Percentiles rank a stretch among this genome's conserved stretches.
Evolutionary conservation across 306 rosid species (phyloP).

Genomic region (Medicago lupulina): DNA sequence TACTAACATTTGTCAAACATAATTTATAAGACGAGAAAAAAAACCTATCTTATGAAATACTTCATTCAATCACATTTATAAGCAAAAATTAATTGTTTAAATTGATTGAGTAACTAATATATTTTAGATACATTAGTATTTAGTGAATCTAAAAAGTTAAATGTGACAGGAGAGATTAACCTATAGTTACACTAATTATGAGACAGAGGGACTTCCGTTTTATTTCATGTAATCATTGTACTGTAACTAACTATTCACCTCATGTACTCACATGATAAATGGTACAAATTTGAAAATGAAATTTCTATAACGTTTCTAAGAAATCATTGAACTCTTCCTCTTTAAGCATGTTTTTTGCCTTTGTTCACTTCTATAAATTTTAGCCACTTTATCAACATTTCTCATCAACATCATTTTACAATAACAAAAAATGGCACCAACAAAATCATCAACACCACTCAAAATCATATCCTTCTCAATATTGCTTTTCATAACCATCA

Average conservation of each 20-base stretch:
- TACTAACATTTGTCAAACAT: too few species aligned
- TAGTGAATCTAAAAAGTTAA: too few species aligned
- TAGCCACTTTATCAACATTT: not conserved
- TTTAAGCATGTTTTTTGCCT: not conserved
- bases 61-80: too few species aligned
- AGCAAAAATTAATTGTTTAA: too few species aligned
- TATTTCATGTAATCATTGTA: too few species aligned
- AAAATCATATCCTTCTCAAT: conserved; percentile 18
- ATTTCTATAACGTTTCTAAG: not conserved
- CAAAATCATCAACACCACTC: conserved; percentile 11
- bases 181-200: too few species aligned
- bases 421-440: conserved; percentile 30
- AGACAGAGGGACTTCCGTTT: too few species aligned
- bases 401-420: not conserved
- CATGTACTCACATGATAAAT: not conserved
- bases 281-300: not conserved
- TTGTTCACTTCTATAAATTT: conserved; percentile 28
- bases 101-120: too few species aligned
- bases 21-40: too few species aligned
- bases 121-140: too few species aligned
- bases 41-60: too few species aligned
- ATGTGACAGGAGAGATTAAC: too few species aligned
- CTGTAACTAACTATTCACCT: not conserved
- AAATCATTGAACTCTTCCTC: not conserved
- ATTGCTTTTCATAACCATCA: conserved; percentile 15